A percentile compares a stretch with the other conserved stretches of the same genome.
phyloP scores from a whole-genome alignment of 495 filamentous ascomycete species.

The Emericellopsis terricola region DNA sequence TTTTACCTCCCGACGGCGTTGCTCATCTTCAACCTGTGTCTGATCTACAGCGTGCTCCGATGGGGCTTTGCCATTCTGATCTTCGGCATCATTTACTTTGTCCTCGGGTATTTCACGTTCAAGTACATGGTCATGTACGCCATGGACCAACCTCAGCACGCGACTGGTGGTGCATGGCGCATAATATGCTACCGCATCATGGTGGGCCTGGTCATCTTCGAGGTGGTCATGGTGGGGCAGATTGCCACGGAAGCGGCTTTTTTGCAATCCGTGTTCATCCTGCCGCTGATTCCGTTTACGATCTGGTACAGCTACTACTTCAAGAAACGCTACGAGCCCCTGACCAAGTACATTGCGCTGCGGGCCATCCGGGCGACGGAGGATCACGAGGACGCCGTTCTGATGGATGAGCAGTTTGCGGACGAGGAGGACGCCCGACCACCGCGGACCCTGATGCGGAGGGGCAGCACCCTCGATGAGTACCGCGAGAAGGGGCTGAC shows the following conservation, averaged over 20 bases:
- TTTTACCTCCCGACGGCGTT: constrained; percentile 88
- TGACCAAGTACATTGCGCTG: constrained; percentile 84
- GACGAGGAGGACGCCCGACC: constrained; percentile 12
- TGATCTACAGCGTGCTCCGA: constrained; percentile 83
- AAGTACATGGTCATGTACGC: constrained; percentile 97
- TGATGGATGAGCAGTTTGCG: constrained; percentile 19
- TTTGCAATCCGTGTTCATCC: constrained; percentile 47
- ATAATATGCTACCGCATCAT: constrained; percentile 87
- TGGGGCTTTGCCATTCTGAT: constrained; percentile 65
- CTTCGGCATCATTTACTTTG: constrained; percentile 76
- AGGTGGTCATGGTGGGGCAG: constrained; percentile 77
- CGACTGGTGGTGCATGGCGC: constrained; percentile 83
- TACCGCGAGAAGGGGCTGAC: constrained; percentile 41
- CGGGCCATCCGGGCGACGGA: constrained; percentile 48
- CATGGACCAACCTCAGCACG: constrained; percentile 94
- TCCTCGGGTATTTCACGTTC: constrained; percentile 81
- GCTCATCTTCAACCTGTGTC: constrained; percentile 80
- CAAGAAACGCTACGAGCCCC: constrained; percentile 53
- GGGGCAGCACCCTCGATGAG: constrained; percentile 43
- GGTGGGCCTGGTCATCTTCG: constrained; percentile 69
- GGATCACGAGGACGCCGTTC: constrained; percentile 16
- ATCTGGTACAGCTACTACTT: constrained; percentile 77
- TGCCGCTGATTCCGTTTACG: constrained; percentile 59
- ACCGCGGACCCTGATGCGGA: constrained; percentile 13
- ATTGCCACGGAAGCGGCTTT: constrained; percentile 59